Evolutionary conservation across 2,329 filamentous ascomycete genomes (phyloP).

Genomic region (Paraphaeosphaeria sporulosa): DNA sequence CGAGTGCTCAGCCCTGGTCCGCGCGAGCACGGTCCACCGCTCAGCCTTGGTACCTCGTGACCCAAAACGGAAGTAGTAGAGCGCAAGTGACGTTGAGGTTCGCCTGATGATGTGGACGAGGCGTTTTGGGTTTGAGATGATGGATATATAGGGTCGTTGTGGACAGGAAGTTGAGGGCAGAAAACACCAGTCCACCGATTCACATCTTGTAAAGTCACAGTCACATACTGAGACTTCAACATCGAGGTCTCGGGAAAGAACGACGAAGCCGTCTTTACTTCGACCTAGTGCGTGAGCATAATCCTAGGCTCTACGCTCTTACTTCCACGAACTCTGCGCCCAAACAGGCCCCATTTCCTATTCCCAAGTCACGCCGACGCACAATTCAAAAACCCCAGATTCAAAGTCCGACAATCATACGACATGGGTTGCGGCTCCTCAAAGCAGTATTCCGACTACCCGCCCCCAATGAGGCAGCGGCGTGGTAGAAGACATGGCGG

Average conservation of each 20-base stretch:
- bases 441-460: slow-evolving; percentile 5
- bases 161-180: not conserved
- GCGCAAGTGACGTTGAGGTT: slow-evolving; percentile 5
- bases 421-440: slow-evolving; percentile 4
- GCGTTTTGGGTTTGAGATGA: not conserved
- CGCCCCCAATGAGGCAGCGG: slow-evolving; percentile 8
- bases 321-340: not conserved
- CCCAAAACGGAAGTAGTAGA: slow-evolving; percentile 2
- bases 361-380: not conserved
- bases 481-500: not conserved
- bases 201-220: not conserved
- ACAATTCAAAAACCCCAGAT: not conserved
- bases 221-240: not conserved
- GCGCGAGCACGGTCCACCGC: slow-evolving; percentile 1
- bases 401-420: not conserved
- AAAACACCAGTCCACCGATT: not conserved
- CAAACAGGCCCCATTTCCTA: not conserved
- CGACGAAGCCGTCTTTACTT: not conserved
- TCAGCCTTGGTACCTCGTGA: slow-evolving; percentile 1
- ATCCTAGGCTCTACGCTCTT: not conserved
- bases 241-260: not conserved
- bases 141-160: not conserved
- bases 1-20: not conserved
- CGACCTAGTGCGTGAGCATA: not conserved
- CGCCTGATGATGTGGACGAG: slow-evolving; percentile 6